Conservation (phyloP, 495 filamentous ascomycete genomes). For the Penicillium arizonense region DNA sequence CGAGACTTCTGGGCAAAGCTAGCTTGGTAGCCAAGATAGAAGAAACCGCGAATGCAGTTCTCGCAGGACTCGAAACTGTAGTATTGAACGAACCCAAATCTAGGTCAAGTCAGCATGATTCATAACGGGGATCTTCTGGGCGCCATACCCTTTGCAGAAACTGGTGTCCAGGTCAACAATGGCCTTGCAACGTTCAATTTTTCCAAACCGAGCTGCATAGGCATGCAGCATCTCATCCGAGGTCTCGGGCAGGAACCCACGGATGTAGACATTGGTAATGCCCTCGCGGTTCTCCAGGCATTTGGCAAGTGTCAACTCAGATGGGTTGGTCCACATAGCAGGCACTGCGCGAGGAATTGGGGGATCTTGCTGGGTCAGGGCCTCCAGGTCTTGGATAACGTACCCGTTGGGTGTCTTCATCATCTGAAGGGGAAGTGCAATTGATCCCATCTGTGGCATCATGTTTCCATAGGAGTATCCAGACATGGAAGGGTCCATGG, state of each 20-base stretch:
- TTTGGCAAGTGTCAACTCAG: slow-evolving; percentile 79
- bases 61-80: slow-evolving; percentile 83
- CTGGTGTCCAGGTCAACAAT: slow-evolving; percentile 92
- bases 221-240: slow-evolving; percentile 83
- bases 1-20: slow-evolving; percentile 98
- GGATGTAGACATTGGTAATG: slow-evolving; percentile 96
- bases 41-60: slow-evolving; percentile 94
- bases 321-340: slow-evolving; percentile 71
- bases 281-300: slow-evolving; percentile 84
- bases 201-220: slow-evolving; percentile 85
- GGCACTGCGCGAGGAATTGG: slow-evolving; percentile 87
- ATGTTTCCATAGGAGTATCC: slow-evolving; percentile 23
- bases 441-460: slow-evolving; percentile 20
- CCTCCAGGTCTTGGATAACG: slow-evolving; percentile 65
- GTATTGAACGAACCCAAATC: slow-evolving; percentile 96
- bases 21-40: slow-evolving; percentile 89
- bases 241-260: slow-evolving; percentile 89
- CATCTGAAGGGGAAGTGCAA: slow-evolving; percentile 36
- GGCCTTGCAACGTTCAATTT: slow-evolving; percentile 90
- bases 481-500: slow-evolving; percentile 22
- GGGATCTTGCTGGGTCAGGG: slow-evolving; percentile 70
- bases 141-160: slow-evolving; percentile 85
- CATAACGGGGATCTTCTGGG: not conserved
- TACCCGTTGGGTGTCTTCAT: slow-evolving; percentile 51
- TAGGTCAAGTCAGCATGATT: slow-evolving; percentile 34